Evolutionary conservation across 345 rosid species (phyloP), one percentile per base, ranked within the genome.

Genomic region (Populus nigra): DNA sequence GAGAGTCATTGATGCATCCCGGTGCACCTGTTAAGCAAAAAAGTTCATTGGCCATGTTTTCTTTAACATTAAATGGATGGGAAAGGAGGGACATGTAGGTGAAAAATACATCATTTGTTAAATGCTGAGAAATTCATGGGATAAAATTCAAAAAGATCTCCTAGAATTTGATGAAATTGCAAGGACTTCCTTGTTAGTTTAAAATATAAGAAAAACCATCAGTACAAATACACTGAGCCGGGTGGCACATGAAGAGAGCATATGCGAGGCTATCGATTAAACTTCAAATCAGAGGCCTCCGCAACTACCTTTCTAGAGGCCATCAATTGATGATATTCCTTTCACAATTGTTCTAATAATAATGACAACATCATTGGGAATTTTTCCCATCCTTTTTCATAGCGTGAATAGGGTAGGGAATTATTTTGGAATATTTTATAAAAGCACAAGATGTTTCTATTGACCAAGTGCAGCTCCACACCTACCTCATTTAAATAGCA

Each of bases 1-100:
- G 89, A 74, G 97, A 85, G 85, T 94, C 98, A 74, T 83, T 94
- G 86, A 94, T 80, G 82, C 93, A 92, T 67, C 98, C 98, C 5
- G 97, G 97, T 61, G 97, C 90, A 65, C 98, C 97, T 94, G 85
- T 87, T 69, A 83, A 77, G 82, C 77, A 85, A 43, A 68, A 6
- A 69, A 33, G 83, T 45, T 65, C 16, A 49, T 45, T 20, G 62
- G 36, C 73, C 68, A 49, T 59, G 41, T 20, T 68, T 27, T 69
- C 62, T 72, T 75, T 61, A 33, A 68, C 20, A 23, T 22, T 8
- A 29, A 23, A 7, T 8, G 20, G 15, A 68, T 62, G 20, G 29
- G 10, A 74, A 50, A 63, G 47, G 63, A 27, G 69, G 66, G 8
- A 4, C 25, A 22, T 6, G 4, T 15, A 1, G 8, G 57, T 53